Evolutionary conservation across 371 early-diverging fungal genomes (phyloP).

Genomic region (Haplosporangium sp.): DNA sequence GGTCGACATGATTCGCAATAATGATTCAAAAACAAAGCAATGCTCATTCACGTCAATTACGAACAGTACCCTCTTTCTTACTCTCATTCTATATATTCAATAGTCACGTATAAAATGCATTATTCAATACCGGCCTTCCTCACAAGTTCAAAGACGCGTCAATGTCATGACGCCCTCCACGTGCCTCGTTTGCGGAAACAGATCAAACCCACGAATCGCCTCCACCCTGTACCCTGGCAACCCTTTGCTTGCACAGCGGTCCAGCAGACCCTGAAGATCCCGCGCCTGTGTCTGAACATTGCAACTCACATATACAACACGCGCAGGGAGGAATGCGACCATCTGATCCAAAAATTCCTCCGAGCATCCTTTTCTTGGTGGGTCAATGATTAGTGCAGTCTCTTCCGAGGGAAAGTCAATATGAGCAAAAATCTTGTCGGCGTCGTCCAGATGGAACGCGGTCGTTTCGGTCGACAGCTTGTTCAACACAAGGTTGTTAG

Average conservation of each 20-base stretch:
- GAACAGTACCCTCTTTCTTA: neutral
- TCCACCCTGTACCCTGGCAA: slow-evolving; percentile 60
- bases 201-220: slow-evolving; percentile 70
- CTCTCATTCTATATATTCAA: too few species aligned
- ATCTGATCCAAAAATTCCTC: slow-evolving; percentile 70
- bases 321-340: slow-evolving; percentile 66
- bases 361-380: slow-evolving; percentile 73
- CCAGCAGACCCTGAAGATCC: slow-evolving; percentile 63
- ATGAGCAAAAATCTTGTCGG: slow-evolving; percentile 64
- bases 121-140: too few species aligned
- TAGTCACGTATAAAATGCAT: too few species aligned
- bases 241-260: slow-evolving; percentile 53
- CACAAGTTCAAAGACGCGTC: slow-evolving; percentile 41
- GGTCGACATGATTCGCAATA: slow-evolving; percentile 30
- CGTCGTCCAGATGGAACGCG: slow-evolving; percentile 66
- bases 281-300: slow-evolving; percentile 69
- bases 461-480: slow-evolving; percentile 60
- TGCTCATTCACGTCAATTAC: too few species aligned
- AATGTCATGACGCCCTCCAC: slow-evolving; percentile 72
- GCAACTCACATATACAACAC: slow-evolving; percentile 76
- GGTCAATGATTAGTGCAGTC: slow-evolving; percentile 75
- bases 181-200: slow-evolving; percentile 77
- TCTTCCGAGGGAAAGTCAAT: slow-evolving; percentile 60
- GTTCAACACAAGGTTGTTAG: slow-evolving; percentile 69
- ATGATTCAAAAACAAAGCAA: too few species aligned